Percentiles rank a stretch among this genome's conserved stretches.
These are phyloP conservation scores for Phyllostachys edulis DNA, from an alignment of 176 grass and related monocot genomes.

Conservation along the genomic window DNA sequence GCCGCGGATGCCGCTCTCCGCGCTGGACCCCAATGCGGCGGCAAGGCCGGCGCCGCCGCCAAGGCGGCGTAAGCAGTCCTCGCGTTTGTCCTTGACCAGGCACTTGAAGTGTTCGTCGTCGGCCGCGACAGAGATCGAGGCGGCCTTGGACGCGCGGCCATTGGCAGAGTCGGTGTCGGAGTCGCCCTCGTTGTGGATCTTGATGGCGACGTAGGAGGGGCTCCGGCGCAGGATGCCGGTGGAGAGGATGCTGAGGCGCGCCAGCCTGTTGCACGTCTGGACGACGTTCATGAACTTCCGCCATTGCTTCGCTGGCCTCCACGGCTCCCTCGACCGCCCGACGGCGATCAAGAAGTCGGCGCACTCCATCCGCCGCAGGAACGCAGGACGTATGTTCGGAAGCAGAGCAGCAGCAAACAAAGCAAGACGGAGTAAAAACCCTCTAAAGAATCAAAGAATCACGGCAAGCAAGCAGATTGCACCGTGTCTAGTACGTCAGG, in stretches of 20 bases:
- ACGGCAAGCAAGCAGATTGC: no score
- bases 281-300: constrained; percentile 41
- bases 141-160: neutral
- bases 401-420: no score
- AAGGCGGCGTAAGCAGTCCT: constrained; percentile 26
- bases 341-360: constrained; percentile 5
- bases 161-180: neutral
- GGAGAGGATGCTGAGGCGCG: neutral
- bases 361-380: neutral
- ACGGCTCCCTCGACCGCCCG: neutral
- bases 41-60: constrained; percentile 39
- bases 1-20: constrained; percentile 40
- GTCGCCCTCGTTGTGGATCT: neutral
- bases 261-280: constrained; percentile 36
- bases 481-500: no score
- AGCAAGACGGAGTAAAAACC: no score
- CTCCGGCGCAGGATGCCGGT: neutral
- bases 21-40: constrained; percentile 19
- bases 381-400: no score
- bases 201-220: constrained; percentile 32
- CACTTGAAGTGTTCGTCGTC: constrained; percentile 25
- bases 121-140: neutral
- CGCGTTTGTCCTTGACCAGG: constrained; percentile 50
- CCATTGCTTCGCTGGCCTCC: constrained; percentile 34
- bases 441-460: no score